phyloP scores from a whole-genome alignment of 106 monocot species.

The Allium cepa region DNA sequence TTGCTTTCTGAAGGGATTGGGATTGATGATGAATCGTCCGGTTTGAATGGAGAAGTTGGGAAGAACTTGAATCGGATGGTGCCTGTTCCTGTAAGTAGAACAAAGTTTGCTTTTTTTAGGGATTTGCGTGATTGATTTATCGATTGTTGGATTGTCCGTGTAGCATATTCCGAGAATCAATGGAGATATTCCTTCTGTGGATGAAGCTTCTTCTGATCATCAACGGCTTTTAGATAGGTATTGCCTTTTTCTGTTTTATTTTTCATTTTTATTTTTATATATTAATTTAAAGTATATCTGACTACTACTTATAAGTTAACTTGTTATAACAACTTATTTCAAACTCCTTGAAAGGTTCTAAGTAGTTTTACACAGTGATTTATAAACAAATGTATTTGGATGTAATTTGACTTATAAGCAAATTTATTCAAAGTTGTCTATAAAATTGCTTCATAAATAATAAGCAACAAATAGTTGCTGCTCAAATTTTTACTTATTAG shows the following conservation, averaged over 20 bases:
- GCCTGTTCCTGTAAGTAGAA: slow-evolving; percentile 67
- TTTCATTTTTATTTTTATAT: too few relatives aligned
- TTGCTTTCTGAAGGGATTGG: slow-evolving; percentile 19
- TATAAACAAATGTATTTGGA: too few relatives aligned
- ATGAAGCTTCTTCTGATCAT: slow-evolving; percentile 78
- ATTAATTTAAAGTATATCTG: too few relatives aligned
- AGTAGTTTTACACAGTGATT: too few relatives aligned
- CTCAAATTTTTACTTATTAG: too few relatives aligned
- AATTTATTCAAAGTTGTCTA: too few relatives aligned
- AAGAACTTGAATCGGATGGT: slow-evolving; percentile 78
- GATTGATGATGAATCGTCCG: slow-evolving; percentile 38
- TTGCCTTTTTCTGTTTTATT: background rate
- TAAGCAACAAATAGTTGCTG: too few relatives aligned
- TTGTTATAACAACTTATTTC: too few relatives aligned
- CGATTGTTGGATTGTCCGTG: slow-evolving; percentile 6
- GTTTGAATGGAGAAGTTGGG: slow-evolving; percentile 76
- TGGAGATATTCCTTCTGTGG: slow-evolving; percentile 63
- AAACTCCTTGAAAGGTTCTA: too few relatives aligned
- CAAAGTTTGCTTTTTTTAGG: background rate
- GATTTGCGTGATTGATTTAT: background rate
- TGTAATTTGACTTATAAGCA: too few relatives aligned
- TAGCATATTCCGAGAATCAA: slow-evolving; percentile 69
- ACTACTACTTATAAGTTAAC: too few relatives aligned
- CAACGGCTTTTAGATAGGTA: slow-evolving; percentile 67
- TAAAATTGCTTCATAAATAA: too few relatives aligned